phyloP scores from a whole-genome alignment of 129 eudicot genomes.

The Erigeron canadensis region DNA sequence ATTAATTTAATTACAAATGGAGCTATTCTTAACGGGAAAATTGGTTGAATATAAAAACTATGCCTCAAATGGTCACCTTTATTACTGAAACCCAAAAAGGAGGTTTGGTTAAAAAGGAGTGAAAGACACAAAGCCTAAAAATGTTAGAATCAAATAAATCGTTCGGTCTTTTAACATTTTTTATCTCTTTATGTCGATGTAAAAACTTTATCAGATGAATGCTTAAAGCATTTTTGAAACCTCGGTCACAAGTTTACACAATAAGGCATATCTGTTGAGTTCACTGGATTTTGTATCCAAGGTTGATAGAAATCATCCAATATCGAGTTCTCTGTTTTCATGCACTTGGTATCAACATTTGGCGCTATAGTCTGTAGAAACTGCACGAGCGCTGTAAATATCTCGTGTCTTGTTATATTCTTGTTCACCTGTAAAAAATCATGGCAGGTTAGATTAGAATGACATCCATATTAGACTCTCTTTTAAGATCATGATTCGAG shows the following conservation, averaged over 20 bases:
- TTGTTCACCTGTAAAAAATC: slow-evolving; percentile 46
- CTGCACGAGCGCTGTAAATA: slow-evolving; percentile 67
- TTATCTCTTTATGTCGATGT: neutral
- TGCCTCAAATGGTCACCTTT: too few relatives aligned
- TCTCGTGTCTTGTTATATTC: slow-evolving; percentile 61
- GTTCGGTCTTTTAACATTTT: neutral
- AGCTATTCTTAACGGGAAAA: too few relatives aligned
- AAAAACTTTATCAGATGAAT: slow-evolving; percentile 20
- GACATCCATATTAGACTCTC: neutral
- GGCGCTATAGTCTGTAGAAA: slow-evolving; percentile 44
- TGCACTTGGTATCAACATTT: slow-evolving; percentile 13
- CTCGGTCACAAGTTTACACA: slow-evolving; percentile 43
- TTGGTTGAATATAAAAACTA: too few relatives aligned
- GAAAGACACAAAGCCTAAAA: too few relatives aligned
- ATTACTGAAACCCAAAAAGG: neutral
- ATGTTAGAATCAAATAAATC: neutral
- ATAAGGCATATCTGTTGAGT: slow-evolving; percentile 44
- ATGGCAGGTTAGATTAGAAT: slow-evolving; percentile 4
- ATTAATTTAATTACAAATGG: too few relatives aligned
- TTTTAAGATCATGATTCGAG: neutral
- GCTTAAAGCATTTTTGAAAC: slow-evolving; percentile 22
- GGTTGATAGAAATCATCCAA: slow-evolving; percentile 39
- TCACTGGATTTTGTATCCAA: slow-evolving; percentile 40
- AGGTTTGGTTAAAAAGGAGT: neutral
- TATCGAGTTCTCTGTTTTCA: slow-evolving; percentile 26